Percentiles rank a stretch among this genome's conserved stretches.
phyloP scores from a whole-genome alignment of 176 grass and related monocot species.

The Hsuehochloa calcarea region DNA sequence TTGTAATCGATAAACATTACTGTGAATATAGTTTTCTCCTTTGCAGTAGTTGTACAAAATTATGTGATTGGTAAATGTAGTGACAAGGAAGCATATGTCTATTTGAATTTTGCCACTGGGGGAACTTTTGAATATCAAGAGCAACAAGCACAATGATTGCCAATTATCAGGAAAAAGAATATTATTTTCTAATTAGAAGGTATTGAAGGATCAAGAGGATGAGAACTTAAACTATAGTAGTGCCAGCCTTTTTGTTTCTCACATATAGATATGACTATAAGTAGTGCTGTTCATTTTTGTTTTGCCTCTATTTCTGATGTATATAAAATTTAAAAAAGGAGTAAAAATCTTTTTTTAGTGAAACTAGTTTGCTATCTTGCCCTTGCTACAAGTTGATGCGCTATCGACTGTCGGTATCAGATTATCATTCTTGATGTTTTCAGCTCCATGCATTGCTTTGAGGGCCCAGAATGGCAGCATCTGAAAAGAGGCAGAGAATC shows the following conservation, averaged over 20 bases:
- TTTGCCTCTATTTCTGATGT: neutral
- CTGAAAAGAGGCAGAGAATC: constrained; percentile 95
- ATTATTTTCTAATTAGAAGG: neutral
- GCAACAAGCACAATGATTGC: neutral
- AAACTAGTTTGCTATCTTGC: constrained; percentile 28
- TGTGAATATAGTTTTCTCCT: neutral
- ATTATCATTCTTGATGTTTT: constrained; percentile 30
- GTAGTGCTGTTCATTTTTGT: neutral
- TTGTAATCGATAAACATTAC: neutral
- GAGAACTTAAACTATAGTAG: neutral
- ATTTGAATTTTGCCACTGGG: neutral
- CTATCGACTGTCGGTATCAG: neutral
- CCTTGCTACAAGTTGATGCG: neutral
- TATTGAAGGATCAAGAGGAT: neutral
- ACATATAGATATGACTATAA: too few relatives aligned
- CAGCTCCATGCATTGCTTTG: constrained; percentile 99
- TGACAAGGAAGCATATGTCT: neutral
- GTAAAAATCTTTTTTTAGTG: neutral
- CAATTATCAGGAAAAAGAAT: neutral
- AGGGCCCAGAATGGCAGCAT: constrained; percentile 90
- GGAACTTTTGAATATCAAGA: neutral
- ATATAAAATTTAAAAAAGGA: neutral
- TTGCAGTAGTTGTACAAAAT: neutral
- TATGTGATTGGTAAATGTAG: neutral
- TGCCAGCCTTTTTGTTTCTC: neutral